phyloP scores from a whole-genome alignment of 805 yeast genomes.

The Grigorovia humatica region DNA sequence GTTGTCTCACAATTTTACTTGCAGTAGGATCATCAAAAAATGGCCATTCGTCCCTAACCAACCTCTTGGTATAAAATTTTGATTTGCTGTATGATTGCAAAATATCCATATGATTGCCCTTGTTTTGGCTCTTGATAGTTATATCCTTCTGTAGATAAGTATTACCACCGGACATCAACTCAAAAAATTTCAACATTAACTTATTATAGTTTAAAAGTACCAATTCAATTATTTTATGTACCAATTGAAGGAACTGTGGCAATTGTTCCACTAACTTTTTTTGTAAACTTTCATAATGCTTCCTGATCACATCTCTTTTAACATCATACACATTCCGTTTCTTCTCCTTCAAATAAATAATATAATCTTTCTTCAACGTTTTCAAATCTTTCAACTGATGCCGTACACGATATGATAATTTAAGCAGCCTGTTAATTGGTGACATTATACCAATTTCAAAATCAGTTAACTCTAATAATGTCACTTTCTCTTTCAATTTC shows the following conservation, averaged over 20 bases:
- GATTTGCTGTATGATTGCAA: constrained; percentile 27
- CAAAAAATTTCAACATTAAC: constrained; percentile 23
- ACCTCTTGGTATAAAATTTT: constrained; percentile 22
- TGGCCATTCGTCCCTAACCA: constrained; percentile 24
- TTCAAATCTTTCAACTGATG: constrained; percentile 25
- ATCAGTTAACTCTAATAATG: constrained; percentile 19
- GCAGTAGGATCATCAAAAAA: constrained; percentile 11
- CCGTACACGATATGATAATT: constrained; percentile 18
- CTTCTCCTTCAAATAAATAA: constrained; percentile 18
- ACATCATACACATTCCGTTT: constrained; percentile 16
- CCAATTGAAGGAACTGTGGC: constrained; percentile 19
- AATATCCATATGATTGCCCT: constrained; percentile 24
- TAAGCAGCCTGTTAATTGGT: constrained; percentile 20
- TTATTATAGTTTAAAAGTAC: constrained; percentile 17
- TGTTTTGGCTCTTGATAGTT: constrained; percentile 7
- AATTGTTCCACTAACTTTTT: constrained; percentile 24
- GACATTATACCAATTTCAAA: constrained; percentile 21
- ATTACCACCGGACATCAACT: constrained; percentile 26
- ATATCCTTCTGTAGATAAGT: constrained; percentile 19
- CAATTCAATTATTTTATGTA: constrained; percentile 8
- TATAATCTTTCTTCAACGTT: constrained; percentile 27
- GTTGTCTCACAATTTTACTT: constrained; percentile 17
- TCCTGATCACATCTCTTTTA: constrained; percentile 19
- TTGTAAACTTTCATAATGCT: constrained; percentile 22
- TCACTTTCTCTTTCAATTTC: constrained; percentile 21